Base-by-base conservation (phyloP, 202 grass and related monocot species). In the Carex sylvatica region DNA sequence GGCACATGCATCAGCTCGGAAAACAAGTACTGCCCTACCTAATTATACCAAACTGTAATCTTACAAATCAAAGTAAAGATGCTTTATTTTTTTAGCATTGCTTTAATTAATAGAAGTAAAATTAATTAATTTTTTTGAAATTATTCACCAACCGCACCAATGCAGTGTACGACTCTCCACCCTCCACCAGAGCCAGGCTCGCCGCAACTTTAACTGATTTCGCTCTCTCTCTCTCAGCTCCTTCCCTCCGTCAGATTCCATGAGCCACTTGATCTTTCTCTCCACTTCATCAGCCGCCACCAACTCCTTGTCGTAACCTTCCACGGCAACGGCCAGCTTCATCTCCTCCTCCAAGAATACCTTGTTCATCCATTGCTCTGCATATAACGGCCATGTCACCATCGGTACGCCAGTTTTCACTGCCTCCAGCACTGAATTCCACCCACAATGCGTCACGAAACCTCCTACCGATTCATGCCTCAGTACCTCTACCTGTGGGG, bases 361-460 rank as follows among this genome's bases (percentile, higher is more conserved):
- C 7, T 85, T 85, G 87, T 94, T 94, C 20, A 94, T 62, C 87
- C 89, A 72, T 42, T 91, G 92, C 92, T 94, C 92, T 13, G 92
- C 89, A 82, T 94, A 94, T n/a, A 94, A 51, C 10, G 89, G 92
- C 92, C 89, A 94, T 42, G 87, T 89, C 9, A 94, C n/a, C 92
- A 94, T 94, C 1, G 92, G 85, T 76, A 88, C 75, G 0, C 85
- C 89, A 4, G 89, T 85, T 81, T 77, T 82, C 22, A 94, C 76
- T 0, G 89, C 70, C 64, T 94, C 92, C 52, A 94, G 52, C 2
- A 91, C 81, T 0, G 92, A 94, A 88, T 94, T 94, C 92, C 92
- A 94, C 0, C 93, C 88, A 78, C 90, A 92, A 81, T 92, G 90
- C 4, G 88, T 92, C 14, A 88, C 83, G 35, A 92, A 91, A 0